Base-by-base conservation (phyloP, 2,329 filamentous ascomycete species). In the Diplocarpon rosae region DNA sequence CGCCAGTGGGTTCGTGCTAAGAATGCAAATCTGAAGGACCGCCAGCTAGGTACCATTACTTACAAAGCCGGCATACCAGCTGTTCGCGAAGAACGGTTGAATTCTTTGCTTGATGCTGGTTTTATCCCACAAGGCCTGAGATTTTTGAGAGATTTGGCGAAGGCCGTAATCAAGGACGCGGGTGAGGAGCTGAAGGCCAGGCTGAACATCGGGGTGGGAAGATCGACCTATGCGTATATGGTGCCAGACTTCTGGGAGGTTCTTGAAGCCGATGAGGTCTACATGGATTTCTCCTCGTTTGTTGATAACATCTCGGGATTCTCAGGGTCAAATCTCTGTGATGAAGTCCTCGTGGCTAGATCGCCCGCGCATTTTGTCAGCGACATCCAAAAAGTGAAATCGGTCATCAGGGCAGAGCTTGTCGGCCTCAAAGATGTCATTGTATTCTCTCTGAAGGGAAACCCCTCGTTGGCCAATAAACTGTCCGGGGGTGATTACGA, bases 401-500 rank as follows among this genome's bases (percentile, higher is more conserved):
- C 69, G 0, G 75, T 80, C 0, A 76, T 72, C 48, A 70, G 67
- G n/a, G 69, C 71, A 0, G 70, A 78, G 34, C 65, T 90, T 0
- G 74, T 79, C 2, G 73, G 76, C 2, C 63, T 95, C 0, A 83
- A 83, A 48, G 83, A 95, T 54, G 79, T 95, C 1, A 70, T 92
- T 12, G 72, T 95, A 0, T 95, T 96, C 52, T 70, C 85, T 0
- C 69, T 68, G 0, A 74, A 72, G 47, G 83, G 83, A 0, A 58
- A 70, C 20, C 65, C 64, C 0, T 75, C 84, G 0, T 68, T 88
- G 0, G 85, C 84, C 0, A 73, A 77, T 8, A 79, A 80, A 54
- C 66, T 90, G 0, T 85, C 83, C 1, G 85, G 85, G 0, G 85
- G 85, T 0, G 85, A 90, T 56, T 90, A 88, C 50, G 85, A 90